phyloP scores from a whole-genome alignment of 192 early-diverging fungal species.

The Podila verticillata region DNA sequence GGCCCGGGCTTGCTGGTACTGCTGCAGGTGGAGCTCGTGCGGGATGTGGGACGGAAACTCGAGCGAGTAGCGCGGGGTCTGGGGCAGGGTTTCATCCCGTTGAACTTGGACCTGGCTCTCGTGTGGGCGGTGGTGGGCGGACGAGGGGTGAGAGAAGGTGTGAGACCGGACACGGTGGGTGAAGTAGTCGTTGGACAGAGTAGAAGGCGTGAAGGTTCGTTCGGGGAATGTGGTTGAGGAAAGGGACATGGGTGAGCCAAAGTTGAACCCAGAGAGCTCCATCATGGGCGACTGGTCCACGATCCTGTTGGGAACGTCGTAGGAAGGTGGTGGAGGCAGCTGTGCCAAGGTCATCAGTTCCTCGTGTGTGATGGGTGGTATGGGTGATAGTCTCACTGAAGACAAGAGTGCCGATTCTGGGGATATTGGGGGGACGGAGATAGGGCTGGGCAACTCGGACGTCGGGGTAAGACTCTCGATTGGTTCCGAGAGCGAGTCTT shows the following conservation, averaged over 20 bases:
- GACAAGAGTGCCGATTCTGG: neutral
- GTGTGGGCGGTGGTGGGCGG: neutral
- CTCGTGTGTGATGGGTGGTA: constrained; percentile 6
- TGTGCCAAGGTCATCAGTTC: constrained; percentile 28
- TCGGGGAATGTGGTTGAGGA: constrained; percentile 8
- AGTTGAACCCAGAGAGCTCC: neutral
- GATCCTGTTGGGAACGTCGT: constrained; percentile 36
- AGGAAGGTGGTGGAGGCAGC: constrained; percentile 26
- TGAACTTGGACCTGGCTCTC: neutral
- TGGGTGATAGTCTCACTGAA: neutral
- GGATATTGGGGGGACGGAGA: neutral
- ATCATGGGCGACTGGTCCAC: constrained; percentile 24
- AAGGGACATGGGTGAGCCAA: neutral
- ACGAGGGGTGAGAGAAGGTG: constrained; percentile 28
- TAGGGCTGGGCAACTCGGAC: too few species aligned
- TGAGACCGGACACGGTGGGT: constrained; percentile 17
- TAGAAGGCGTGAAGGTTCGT: neutral
- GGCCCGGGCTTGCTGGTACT: constrained; percentile 33
- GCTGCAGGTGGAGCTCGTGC: constrained; percentile 27
- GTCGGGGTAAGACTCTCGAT: too few species aligned
- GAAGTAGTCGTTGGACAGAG: constrained; percentile 29
- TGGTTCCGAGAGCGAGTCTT: too few species aligned
- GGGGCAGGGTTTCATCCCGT: neutral
- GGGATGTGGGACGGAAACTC: constrained; percentile 45
- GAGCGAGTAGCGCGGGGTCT: constrained; percentile 42